phyloP scores from a whole-genome alignment of 2,329 filamentous ascomycete genomes.

The Aureobasidium sp. region DNA sequence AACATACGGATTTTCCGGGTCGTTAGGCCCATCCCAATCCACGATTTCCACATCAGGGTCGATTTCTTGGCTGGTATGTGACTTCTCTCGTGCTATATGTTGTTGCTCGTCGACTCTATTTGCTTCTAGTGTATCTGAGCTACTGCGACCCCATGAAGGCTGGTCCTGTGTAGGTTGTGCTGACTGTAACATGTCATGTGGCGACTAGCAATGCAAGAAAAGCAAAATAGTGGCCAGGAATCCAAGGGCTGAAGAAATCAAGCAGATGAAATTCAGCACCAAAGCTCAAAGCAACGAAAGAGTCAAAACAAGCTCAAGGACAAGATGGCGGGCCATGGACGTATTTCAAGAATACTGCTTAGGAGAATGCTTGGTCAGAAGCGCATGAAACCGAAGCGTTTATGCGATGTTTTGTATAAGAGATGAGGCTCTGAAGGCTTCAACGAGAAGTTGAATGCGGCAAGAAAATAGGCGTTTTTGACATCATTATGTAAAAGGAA shows the following conservation, averaged over 20 bases:
- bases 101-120: conserved; percentile 6
- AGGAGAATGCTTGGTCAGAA: background rate
- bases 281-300: background rate
- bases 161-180: background rate
- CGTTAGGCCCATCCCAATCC: conserved; percentile 41
- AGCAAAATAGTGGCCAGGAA: background rate
- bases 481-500: conserved; percentile 12
- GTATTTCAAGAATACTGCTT: background rate
- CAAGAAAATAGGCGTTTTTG: conserved; percentile 8
- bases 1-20: conserved; percentile 23
- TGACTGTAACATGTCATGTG: background rate
- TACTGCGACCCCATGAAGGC: background rate
- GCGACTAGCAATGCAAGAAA: background rate
- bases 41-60: conserved; percentile 14
- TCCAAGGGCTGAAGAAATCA: background rate
- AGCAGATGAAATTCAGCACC: background rate
- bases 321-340: background rate
- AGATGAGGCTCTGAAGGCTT: background rate
- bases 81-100: background rate
- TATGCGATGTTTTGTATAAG: conserved; percentile 7
- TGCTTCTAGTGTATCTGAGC: background rate
- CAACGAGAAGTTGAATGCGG: conserved; percentile 8
- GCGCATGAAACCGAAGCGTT: background rate
- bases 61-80: background rate
- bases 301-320: background rate